Conservation (phyloP, 2,329 filamentous ascomycete species). For the Rachicladosporium sp. region DNA sequence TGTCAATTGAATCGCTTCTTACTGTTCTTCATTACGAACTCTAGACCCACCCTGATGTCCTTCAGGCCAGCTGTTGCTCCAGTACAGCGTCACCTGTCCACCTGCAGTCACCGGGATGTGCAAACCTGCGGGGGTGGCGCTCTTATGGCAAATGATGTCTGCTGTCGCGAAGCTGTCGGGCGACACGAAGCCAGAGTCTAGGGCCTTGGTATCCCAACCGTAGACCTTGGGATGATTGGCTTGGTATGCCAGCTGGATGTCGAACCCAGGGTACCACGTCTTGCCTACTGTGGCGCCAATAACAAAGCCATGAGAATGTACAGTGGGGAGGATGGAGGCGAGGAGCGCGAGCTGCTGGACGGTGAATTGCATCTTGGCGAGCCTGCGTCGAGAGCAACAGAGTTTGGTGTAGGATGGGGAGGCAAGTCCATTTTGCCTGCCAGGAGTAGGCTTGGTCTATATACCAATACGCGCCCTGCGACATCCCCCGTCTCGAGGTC, state of each 20-base stretch:
- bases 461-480: too few relatives aligned
- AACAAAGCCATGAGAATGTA: conserved; percentile 32
- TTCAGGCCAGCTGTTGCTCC: conserved; percentile 51
- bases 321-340: conserved; percentile 14
- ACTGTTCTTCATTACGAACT: too few relatives aligned
- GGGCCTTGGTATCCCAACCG: conserved; percentile 3
- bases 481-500: too few relatives aligned
- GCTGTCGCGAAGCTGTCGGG: conserved; percentile 15
- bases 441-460: too few relatives aligned
- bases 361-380: too few relatives aligned
- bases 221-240: conserved; percentile 3
- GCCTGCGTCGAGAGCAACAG: too few relatives aligned
- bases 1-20: too few relatives aligned
- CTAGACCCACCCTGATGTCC: conserved; percentile 35
- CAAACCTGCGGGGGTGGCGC: conserved; percentile 18
- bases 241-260: conserved; percentile 5
- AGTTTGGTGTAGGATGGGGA: too few relatives aligned
- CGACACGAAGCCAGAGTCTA: conserved; percentile 16
- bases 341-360: too few relatives aligned
- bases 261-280: conserved; percentile 26
- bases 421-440: too few relatives aligned
- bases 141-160: conserved; percentile 27
- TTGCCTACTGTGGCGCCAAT: conserved; percentile 33
- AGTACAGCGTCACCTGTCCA: conserved; percentile 27
- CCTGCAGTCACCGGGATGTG: conserved; percentile 24